phyloP scores from a whole-genome alignment of 331 rosid genomes.

The Phaseolus coccineus region DNA sequence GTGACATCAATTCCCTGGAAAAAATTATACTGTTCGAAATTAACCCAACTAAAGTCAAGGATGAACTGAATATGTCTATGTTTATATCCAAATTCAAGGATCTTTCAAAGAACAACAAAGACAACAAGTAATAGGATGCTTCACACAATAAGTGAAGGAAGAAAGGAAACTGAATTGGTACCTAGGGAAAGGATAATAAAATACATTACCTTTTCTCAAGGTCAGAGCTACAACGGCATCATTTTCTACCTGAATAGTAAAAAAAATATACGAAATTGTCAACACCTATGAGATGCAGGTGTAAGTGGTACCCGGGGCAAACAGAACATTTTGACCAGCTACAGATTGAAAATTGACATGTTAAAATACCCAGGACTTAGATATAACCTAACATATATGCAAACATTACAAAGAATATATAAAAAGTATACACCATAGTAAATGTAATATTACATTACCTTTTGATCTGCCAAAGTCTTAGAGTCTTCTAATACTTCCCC shows the following conservation, averaged over 20 bases:
- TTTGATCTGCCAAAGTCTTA: slow-evolving; percentile 88
- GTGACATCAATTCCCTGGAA: neutral
- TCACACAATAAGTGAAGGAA: slow-evolving; percentile 14
- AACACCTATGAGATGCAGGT: neutral
- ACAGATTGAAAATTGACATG: slow-evolving; percentile 15
- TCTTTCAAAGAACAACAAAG: slow-evolving; percentile 31
- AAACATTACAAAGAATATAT: neutral
- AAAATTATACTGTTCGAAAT: neutral
- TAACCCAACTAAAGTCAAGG: slow-evolving; percentile 1
- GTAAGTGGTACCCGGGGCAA: neutral
- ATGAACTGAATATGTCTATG: slow-evolving; percentile 3
- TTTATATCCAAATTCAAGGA: neutral
- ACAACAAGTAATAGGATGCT: neutral
- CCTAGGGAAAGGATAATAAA: slow-evolving; percentile 14
- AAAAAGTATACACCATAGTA: neutral
- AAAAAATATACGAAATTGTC: slow-evolving; percentile 18
- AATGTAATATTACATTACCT: slow-evolving; percentile 54
- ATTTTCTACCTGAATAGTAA: slow-evolving; percentile 74
- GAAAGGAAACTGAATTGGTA: slow-evolving; percentile 9
- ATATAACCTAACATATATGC: neutral
- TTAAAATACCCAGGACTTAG: neutral
- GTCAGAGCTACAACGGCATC: slow-evolving; percentile 85
- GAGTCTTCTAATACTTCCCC: slow-evolving; percentile 81
- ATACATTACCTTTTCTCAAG: slow-evolving; percentile 68
- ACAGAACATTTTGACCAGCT: neutral